Evolutionary conservation across 176 grass and related monocot genomes (phyloP).

Genomic region (Zoysia pacifica): DNA sequence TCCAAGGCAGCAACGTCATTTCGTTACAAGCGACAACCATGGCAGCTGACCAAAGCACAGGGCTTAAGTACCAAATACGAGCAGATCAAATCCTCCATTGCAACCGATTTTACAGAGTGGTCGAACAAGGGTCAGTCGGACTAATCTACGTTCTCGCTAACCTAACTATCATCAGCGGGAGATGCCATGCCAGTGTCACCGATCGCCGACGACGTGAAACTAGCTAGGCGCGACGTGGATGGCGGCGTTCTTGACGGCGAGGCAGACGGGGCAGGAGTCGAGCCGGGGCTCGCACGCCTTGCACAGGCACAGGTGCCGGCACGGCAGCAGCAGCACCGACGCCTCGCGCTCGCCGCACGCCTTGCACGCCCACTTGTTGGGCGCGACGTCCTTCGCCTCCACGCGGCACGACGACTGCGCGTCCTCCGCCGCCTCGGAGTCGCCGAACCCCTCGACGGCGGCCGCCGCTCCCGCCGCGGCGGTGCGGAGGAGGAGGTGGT

Average conservation of each 20-base stretch:
- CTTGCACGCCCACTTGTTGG: slow-evolving; percentile 40
- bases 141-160: neutral
- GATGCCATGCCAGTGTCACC: neutral
- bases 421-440: slow-evolving; percentile 41
- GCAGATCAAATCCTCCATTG: neutral
- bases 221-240: slow-evolving; percentile 30
- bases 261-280: slow-evolving; percentile 53
- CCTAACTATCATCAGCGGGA: neutral
- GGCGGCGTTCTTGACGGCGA: slow-evolving; percentile 43
- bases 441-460: slow-evolving; percentile 55
- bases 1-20: too few species aligned
- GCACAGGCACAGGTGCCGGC: slow-evolving; percentile 66
- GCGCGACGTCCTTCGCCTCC: neutral
- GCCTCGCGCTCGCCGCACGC: slow-evolving; percentile 45
- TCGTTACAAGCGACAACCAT: too few species aligned
- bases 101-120: too few species aligned
- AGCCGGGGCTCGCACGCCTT: slow-evolving; percentile 38
- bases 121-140: neutral
- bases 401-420: slow-evolving; percentile 28
- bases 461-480: neutral
- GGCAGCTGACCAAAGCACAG: too few species aligned
- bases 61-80: too few species aligned
- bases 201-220: too few species aligned
- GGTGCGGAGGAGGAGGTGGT: slow-evolving; percentile 7
- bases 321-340: slow-evolving; percentile 63